Evolutionary conservation across 2,329 filamentous ascomycete species (phyloP), one percentile per base, ranked within the genome.

Genomic region (Hymenoscyphus fructigenus): DNA sequence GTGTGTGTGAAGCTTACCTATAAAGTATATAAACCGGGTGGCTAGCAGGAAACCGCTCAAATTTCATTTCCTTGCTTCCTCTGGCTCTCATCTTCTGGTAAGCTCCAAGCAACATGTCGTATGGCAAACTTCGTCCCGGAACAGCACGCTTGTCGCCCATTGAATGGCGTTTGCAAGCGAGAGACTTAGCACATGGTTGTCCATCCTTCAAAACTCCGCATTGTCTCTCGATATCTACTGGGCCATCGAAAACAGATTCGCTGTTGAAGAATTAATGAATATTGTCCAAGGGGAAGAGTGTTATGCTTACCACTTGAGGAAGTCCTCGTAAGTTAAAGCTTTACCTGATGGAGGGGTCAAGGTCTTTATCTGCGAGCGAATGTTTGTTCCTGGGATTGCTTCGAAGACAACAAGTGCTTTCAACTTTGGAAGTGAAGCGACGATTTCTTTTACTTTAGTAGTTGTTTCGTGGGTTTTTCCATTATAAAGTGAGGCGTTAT

Each of bases 1-100:
- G 20, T 14, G 5, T 53, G 4, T 47, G 6, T 53, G 47, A 23
- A 14, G 1, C 47, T 12, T 53, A 26, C 47, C 47, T 96, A 78
- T 96, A 99, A 38, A 98, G 84, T 57, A 99, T 93, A 75, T 97
- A 98, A 3, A 97, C 87, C 0, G 94, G 94, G 70, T 97, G 92
- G 23, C 94, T 91, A 1, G 95, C 89, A 0, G 87, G 84, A 9
- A 98, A 84, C 75, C 93, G 91, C 71, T 87, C 86, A 75, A 98
- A 98, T 26, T 75, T 77, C 56, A 89, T 82, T 34, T 41, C n/a
- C n/a, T 32, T 26, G 20, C 26, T 61, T n/a, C 15, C 0, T 15
- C 38, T 1, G 20, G n/a, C 38, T 28, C 38, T 99, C 83, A 97
- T 98, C 84, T 98, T 97, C 77, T 95, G 91, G 74, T 95, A 95